Conservation (phyloP, 164 flowering plant species). For the Annona squamosa region DNA sequence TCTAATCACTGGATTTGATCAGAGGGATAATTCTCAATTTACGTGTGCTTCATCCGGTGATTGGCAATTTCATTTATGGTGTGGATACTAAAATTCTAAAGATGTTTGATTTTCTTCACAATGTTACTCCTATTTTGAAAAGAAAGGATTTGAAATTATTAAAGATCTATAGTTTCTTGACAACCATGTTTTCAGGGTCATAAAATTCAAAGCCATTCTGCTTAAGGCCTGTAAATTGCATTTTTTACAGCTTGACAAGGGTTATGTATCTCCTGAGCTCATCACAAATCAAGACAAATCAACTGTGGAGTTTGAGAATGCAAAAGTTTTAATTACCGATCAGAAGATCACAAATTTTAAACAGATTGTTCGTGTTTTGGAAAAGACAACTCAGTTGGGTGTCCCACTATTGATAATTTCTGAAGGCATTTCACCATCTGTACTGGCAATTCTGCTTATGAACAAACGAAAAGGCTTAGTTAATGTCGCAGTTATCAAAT, state of each 20-base stretch:
- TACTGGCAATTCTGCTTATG: constrained; percentile 55
- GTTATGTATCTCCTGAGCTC: constrained; percentile 78
- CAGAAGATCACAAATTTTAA: constrained; percentile 53
- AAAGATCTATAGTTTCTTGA: too few species aligned
- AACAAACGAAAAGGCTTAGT: constrained; percentile 62
- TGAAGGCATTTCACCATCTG: constrained; percentile 61
- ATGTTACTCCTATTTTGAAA: too few species aligned
- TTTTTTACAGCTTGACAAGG: constrained; percentile 71
- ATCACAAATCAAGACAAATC: constrained; percentile 64
- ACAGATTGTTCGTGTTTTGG: constrained; percentile 70
- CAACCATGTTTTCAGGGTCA: background rate
- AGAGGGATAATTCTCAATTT: background rate
- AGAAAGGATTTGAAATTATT: too few species aligned
- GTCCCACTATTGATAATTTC: constrained; percentile 81
- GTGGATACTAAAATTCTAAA: background rate
- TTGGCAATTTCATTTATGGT: background rate
- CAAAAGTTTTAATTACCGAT: constrained; percentile 80
- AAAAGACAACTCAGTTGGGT: constrained; percentile 73
- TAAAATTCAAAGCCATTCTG: background rate
- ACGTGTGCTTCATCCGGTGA: too few species aligned
- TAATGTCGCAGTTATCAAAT: constrained; percentile 73
- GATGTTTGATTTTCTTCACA: background rate
- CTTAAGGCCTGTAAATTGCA: background rate
- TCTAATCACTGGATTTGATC: background rate
- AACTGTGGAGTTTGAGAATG: constrained; percentile 72